Percentiles rank a stretch among this genome's conserved stretches.
phyloP scores from a whole-genome alignment of 768 basidiomycete species.

The Suillus subaureus region DNA sequence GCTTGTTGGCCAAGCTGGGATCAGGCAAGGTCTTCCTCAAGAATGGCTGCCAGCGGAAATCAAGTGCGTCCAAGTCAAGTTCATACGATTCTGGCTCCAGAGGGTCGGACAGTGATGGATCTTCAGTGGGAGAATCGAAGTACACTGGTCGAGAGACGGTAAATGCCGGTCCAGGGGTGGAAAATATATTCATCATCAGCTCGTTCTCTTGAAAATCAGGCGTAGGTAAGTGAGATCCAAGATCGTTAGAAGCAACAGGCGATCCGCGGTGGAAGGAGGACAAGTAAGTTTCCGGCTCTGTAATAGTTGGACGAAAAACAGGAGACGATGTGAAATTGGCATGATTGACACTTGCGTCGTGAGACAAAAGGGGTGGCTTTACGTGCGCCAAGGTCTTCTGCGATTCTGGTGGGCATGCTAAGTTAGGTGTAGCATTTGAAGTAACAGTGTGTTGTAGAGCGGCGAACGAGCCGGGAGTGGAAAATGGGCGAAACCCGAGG shows the following conservation, averaged over 20 bases:
- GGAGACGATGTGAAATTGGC: neutral
- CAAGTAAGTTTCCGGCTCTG: neutral
- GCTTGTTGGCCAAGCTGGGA: neutral
- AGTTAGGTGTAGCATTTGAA: neutral
- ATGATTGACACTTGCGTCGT: neutral
- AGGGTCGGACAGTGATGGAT: constrained; percentile 44
- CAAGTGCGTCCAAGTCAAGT: constrained; percentile 43
- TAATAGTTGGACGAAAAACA: neutral
- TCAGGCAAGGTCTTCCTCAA: constrained; percentile 21
- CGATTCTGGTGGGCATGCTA: neutral
- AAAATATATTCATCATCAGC: constrained; percentile 31
- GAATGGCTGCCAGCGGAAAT: constrained; percentile 63
- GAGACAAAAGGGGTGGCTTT: neutral
- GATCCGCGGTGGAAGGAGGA: neutral
- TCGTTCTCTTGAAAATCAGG: constrained; percentile 5
- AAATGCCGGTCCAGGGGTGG: constrained; percentile 52
- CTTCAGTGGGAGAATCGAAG: constrained; percentile 56
- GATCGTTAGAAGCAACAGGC: neutral
- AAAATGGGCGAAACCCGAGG: neutral
- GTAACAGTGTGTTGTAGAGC: neutral
- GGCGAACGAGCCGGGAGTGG: neutral
- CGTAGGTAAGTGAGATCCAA: neutral
- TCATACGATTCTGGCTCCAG: constrained; percentile 38
- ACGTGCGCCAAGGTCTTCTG: neutral
- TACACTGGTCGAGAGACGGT: constrained; percentile 39